phyloP scores from a whole-genome alignment of 805 yeast species.

The Yarrowia bubula region DNA sequence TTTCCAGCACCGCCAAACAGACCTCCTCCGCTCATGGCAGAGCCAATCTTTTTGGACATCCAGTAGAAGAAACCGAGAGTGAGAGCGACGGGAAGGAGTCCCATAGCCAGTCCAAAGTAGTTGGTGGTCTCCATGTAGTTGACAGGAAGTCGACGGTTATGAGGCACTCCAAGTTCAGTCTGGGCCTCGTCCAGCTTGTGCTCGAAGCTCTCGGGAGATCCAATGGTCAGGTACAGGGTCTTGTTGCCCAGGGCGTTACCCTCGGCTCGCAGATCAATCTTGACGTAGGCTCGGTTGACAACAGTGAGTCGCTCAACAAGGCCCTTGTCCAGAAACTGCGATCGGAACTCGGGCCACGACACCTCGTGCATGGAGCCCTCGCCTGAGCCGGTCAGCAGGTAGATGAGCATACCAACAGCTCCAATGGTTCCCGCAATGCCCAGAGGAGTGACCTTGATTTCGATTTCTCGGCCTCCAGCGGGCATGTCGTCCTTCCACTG shows the following conservation, averaged over 20 bases:
- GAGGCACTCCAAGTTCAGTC: slow-evolving; percentile 63
- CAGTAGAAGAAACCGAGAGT: slow-evolving; percentile 77
- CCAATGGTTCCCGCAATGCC: slow-evolving; percentile 24
- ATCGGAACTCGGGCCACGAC: slow-evolving; percentile 81
- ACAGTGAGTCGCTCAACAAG: slow-evolving; percentile 72
- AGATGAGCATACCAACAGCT: background rate
- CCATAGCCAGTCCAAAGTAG: slow-evolving; percentile 59
- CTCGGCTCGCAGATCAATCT: slow-evolving; percentile 33
- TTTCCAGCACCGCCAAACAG: slow-evolving; percentile 70
- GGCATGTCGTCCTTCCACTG: slow-evolving; percentile 26
- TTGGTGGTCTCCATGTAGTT: slow-evolving; percentile 68
- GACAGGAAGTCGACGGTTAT: slow-evolving; percentile 73
- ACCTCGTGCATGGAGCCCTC: slow-evolving; percentile 38
- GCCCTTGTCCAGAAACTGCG: slow-evolving; percentile 74
- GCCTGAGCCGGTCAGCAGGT: background rate
- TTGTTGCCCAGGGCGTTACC: slow-evolving; percentile 54
- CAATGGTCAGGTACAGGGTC: slow-evolving; percentile 74
- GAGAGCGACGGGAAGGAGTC: slow-evolving; percentile 76
- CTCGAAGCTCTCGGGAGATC: slow-evolving; percentile 82
- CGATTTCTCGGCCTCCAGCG: slow-evolving; percentile 11
- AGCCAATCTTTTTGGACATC: slow-evolving; percentile 48
- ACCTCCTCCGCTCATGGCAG: slow-evolving; percentile 49
- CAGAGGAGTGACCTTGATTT: slow-evolving; percentile 17
- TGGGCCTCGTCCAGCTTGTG: slow-evolving; percentile 74
- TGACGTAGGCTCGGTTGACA: slow-evolving; percentile 65